Conservation (phyloP, 345 rosid species). For the Eucalyptus globulus region DNA sequence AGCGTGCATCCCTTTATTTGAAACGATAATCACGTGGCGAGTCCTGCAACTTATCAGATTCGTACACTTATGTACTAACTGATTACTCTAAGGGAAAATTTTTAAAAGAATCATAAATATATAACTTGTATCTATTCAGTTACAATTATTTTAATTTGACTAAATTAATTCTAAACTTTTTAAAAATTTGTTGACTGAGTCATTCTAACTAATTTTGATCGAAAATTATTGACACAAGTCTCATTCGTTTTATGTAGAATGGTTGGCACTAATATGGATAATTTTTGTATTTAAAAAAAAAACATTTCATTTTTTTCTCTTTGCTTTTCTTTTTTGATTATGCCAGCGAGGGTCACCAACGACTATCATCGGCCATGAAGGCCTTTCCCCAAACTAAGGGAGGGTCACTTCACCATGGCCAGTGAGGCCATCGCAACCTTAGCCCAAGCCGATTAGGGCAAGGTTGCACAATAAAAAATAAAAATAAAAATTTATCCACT, state of each 20-base stretch:
- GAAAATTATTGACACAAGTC: rapidly evolving
- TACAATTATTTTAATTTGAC: rapidly evolving
- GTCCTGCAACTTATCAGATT: not conserved
- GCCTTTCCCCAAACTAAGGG: not conserved
- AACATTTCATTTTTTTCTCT: too few relatives aligned
- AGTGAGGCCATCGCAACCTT: not conserved
- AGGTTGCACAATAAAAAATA: not conserved
- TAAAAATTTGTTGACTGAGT: too few relatives aligned
- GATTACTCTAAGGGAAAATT: not conserved
- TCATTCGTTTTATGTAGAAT: rapidly evolving
- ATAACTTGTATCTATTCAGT: rapidly evolving
- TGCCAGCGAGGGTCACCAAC: rapidly evolving
- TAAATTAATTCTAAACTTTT: rapidly evolving
- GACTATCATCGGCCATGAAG: not conserved
- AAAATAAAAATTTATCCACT: too few relatives aligned
- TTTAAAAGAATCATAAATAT: not conserved
- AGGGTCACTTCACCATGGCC: not conserved
- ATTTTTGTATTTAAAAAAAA: too few relatives aligned
- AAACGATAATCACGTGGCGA: not conserved
- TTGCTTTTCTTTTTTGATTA: not conserved
- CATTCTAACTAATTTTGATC: not conserved
- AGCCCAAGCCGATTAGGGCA: rapidly evolving
- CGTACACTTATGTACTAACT: not conserved
- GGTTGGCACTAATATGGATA: rapidly evolving
- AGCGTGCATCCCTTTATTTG: not conserved